Base-by-base conservation (phyloP, 495 filamentous ascomycete genomes). In the Margaritispora aquatica region DNA sequence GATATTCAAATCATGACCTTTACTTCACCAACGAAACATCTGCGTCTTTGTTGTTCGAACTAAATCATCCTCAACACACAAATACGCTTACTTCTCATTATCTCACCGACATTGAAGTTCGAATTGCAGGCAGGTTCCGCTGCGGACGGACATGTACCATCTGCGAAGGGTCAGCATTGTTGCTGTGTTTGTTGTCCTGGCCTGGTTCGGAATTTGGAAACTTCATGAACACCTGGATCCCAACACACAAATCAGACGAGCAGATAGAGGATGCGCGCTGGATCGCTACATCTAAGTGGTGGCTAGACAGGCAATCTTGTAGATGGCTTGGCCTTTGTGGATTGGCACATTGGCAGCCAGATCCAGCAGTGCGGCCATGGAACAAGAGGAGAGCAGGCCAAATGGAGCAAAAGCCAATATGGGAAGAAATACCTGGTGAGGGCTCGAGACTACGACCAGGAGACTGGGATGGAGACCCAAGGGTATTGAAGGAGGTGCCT, bases 311-410 rank as follows among this genome's bases (percentile, higher is more conserved):
- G 60, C 86, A 89, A 63, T 74, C 82, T 17, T 92, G 89, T 64
- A 84, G 83, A 41, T 91, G 85, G 83, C 67, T 92, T 26, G 75
- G 86, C 41, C 65, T 90, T 24, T 92, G 89, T 61, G 88, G 89
- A 26, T 67, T 85, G 7, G 71, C 82, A 10, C 88, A 92, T 70
- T 71, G 84, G 21, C 74, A 73, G 41, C 75, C 72, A 50, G 77
- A 82, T 67, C 74, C 75, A 44, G 76, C 80, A 8, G 67, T 46
- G 8, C 51, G 46, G 22, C 54, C 68, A 36, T 72, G 69, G 38
- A 62, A 68, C 34, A 60, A 62, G 26, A 60, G 29, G 44, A 52
- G 53, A 21, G 24, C 44, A 8, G 29, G 21, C 13, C 20, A 41
- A 20, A 57, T n/a, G n/a, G n/a, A n/a, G n/a, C n/a, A n/a, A n/a